Evolutionary conservation across 2,329 filamentous ascomycete species (phyloP), one percentile per base, ranked within the genome.

Genomic region (Coniochaeta hoffmannii): DNA sequence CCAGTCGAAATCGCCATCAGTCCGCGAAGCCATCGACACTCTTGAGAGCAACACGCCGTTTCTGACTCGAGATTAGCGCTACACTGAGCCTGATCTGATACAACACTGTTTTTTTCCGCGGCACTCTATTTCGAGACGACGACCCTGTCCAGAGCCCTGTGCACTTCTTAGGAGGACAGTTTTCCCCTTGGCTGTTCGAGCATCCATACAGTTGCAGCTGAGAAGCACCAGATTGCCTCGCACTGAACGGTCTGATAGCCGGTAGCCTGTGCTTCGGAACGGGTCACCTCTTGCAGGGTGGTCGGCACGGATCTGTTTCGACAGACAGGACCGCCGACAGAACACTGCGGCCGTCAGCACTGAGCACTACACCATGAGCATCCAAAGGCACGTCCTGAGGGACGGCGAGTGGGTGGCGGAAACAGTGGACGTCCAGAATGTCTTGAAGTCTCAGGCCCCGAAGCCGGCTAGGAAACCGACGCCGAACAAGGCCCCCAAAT

Each of bases 341-440:
- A 15, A 28, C 41, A n/a, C n/a, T 2, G 41, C 12, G 24, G 24
- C 41, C 11, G 19, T 46, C 41, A 22, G 11, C n/a, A 10, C 22
- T 46, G 41, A 46, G 24, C 10, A 46, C 19, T 11, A 46, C 19
- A 46, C 41, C 41, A 46, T 46, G 41, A 46, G 41, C 41, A 12
- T 84, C 57, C 79, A 83, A 63, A 79, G 77, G 34, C 80, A 75
- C 58, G 73, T 82, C 58, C 65, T 82, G 24, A 72, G 77, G 58
- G 71, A 80, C 62, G 80, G 81, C 58, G 69, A 76, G 65, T 85
- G 81, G 81, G 77, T 82, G 34, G 78, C 77, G n/a, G 71, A 78
- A 61, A 81, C 71, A 0, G 70, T 80, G 61, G 70, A 74, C 57
- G 71, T 79, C 55, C 62, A 73, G 58, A 69, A 69, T 53, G 68